phyloP scores from a whole-genome alignment of 2,329 filamentous ascomycete species.

The Eutypa lata region DNA sequence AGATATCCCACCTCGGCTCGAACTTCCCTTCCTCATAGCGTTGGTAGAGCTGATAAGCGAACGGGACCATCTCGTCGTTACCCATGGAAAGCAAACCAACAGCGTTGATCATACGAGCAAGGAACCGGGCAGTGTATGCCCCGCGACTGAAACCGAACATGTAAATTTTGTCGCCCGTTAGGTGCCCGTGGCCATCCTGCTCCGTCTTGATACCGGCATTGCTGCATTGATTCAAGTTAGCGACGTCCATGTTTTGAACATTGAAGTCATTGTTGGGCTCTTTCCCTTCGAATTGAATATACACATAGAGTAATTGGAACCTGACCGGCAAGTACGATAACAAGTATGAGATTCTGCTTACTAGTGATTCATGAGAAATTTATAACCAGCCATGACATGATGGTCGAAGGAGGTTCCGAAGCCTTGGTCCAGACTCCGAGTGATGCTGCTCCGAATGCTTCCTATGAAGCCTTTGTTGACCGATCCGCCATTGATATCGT shows the following conservation, averaged over 20 bases:
- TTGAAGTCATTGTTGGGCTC: too few relatives aligned
- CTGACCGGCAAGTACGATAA: too few relatives aligned
- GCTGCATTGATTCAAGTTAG: too few relatives aligned
- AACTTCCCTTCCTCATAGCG: constrained; percentile 37
- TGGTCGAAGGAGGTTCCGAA: constrained; percentile 46
- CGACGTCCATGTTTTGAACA: too few relatives aligned
- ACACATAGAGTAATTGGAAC: background rate
- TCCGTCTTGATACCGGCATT: too few relatives aligned
- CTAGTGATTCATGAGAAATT: constrained; percentile 55
- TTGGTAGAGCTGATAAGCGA: constrained; percentile 44
- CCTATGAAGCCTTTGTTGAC: constrained; percentile 36
- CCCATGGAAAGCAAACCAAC: constrained; percentile 48
- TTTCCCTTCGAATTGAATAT: too few relatives aligned
- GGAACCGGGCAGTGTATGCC: constrained; percentile 51
- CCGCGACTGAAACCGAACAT: constrained; percentile 54
- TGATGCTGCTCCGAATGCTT: constrained; percentile 32
- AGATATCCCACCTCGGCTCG: constrained; percentile 14
- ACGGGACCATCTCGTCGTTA: constrained; percentile 52
- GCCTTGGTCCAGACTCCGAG: constrained; percentile 39
- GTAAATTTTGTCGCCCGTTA: constrained; percentile 45
- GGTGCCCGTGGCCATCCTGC: too few relatives aligned
- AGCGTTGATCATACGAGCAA: constrained; percentile 48
- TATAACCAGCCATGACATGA: constrained; percentile 51
- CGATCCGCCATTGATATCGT: constrained; percentile 40
- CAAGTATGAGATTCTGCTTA: constrained; percentile 13